Conservation (phyloP, 805 yeast species). For the Suhomyces vadensis region DNA sequence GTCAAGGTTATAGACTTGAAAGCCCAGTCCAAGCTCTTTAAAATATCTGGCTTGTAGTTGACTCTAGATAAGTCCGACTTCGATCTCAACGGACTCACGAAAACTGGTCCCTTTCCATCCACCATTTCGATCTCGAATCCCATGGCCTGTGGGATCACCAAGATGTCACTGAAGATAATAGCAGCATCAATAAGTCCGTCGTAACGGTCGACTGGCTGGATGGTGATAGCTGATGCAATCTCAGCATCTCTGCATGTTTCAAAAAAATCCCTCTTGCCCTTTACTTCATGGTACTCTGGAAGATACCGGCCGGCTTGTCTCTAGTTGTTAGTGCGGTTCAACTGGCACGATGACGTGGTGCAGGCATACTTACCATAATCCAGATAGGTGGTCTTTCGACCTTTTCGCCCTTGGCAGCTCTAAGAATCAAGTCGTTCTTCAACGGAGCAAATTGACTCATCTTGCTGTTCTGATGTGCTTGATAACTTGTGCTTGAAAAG, state of each 20-base stretch:
- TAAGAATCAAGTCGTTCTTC: conserved; percentile 83
- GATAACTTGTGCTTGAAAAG: background rate
- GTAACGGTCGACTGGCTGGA: conserved; percentile 90
- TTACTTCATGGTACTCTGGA: conserved; percentile 89
- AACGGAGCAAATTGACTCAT: conserved; percentile 64
- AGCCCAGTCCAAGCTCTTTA: conserved; percentile 87
- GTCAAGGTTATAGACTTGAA: conserved; percentile 90
- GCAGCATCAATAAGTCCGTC: conserved; percentile 94
- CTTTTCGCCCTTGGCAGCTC: conserved; percentile 87
- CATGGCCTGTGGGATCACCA: conserved; percentile 97
- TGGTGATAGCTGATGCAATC: conserved; percentile 88
- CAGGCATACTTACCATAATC: conserved; percentile 64
- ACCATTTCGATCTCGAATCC: conserved; percentile 94
- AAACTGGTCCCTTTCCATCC: conserved; percentile 93
- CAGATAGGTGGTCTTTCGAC: conserved; percentile 98
- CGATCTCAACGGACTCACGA: conserved; percentile 80
- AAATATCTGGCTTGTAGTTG: conserved; percentile 65
- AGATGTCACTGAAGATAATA: conserved; percentile 90
- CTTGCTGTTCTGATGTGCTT: background rate
- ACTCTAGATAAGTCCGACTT: conserved; percentile 66
- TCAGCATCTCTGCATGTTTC: conserved; percentile 96
- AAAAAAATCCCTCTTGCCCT: conserved; percentile 83
- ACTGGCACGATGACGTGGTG: background rate
- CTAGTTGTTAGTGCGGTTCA: conserved; percentile 23
- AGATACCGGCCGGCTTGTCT: conserved; percentile 95